A percentile compares a stretch with the other conserved stretches of the same genome.
These are phyloP conservation scores for Eutrema japonicum DNA, from an alignment of 345 rosid species.

Conservation along the genomic window DNA sequence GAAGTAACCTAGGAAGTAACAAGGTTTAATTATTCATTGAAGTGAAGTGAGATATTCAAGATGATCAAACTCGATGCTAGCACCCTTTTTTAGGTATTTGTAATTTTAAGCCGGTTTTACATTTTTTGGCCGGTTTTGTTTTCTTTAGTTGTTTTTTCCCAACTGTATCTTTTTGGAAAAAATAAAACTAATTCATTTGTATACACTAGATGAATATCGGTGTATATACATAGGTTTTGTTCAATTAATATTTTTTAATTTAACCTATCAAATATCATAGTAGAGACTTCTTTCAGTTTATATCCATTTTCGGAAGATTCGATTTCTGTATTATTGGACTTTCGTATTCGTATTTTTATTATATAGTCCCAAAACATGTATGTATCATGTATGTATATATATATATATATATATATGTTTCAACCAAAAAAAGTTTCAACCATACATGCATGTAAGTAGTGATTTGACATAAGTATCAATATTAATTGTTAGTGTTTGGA, in stretches of 20 bases:
- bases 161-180: too few relatives aligned
- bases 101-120: neutral
- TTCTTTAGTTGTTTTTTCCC: too few relatives aligned
- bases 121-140: too few relatives aligned
- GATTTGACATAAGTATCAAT: neutral
- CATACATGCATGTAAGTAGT: neutral
- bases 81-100: neutral
- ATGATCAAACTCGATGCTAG: neutral
- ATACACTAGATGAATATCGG: too few relatives aligned
- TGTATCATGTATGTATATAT: too few relatives aligned
- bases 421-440: too few relatives aligned
- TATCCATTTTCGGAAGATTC: slow-evolving; percentile 22
- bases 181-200: too few relatives aligned
- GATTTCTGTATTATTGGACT: slow-evolving; percentile 23
- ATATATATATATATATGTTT: too few relatives aligned
- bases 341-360: neutral
- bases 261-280: too few relatives aligned
- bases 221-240: too few relatives aligned
- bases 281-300: neutral
- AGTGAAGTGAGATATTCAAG: neutral
- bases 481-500: neutral
- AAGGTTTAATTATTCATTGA: neutral
- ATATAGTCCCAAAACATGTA: slow-evolving; percentile 3
- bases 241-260: too few relatives aligned
- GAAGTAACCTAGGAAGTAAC: neutral